Evolutionary conservation across 2,329 filamentous ascomycete genomes (phyloP).

Genomic region (Colletotrichum spaethianum): DNA sequence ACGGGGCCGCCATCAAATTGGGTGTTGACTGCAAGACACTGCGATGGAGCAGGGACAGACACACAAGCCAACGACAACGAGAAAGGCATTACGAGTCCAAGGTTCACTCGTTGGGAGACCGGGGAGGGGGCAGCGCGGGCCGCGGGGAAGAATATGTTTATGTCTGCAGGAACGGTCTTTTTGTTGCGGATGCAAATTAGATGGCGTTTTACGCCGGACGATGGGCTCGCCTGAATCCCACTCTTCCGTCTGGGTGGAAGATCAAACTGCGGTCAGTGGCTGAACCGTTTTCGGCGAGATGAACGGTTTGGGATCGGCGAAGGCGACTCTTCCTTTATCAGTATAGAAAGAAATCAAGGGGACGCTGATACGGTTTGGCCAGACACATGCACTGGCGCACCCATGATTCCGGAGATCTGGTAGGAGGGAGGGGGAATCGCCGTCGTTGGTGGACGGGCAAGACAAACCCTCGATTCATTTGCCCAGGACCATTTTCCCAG

Average conservation of each 20-base stretch:
- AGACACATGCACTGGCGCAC: conserved; percentile 11
- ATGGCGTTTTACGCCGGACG: background rate
- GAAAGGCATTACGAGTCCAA: background rate
- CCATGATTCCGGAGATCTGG: background rate
- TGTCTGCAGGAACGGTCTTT: background rate
- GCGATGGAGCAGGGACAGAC: background rate
- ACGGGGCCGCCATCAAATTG: conserved; percentile 12
- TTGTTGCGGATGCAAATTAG: background rate
- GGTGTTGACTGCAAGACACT: background rate
- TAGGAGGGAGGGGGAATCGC: background rate
- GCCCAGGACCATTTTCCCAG: background rate
- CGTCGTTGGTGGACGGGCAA: background rate
- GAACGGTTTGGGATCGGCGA: background rate
- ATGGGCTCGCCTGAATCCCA: background rate
- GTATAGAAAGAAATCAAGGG: background rate
- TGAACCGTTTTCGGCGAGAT: conserved; percentile 5
- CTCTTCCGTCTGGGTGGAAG: background rate
- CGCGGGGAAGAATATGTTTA: background rate
- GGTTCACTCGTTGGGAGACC: background rate
- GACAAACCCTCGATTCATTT: background rate
- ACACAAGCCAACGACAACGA: background rate
- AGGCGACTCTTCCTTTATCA: background rate
- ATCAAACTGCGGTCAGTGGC: background rate
- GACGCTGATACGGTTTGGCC: background rate
- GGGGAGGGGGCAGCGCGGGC: background rate